Base-by-base conservation (phyloP, 805 yeast species). In the Candida alai region DNA sequence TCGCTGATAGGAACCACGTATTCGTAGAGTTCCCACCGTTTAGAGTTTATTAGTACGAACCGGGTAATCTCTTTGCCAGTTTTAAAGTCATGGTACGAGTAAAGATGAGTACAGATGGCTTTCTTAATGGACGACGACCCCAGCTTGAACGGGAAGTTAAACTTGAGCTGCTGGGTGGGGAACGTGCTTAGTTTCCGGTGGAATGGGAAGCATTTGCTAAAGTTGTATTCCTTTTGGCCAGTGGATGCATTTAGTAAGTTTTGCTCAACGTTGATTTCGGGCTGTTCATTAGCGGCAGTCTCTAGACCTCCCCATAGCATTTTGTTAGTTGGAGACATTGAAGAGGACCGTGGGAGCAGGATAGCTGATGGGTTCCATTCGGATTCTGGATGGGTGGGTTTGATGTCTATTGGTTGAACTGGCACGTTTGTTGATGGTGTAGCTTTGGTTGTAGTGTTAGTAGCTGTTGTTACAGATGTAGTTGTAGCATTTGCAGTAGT, bases 161-260 rank as follows among this genome's bases (percentile, higher is more conserved):
- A 44, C 38, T 56, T 62, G 69, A 28, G 77, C 68, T 39, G 84
- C 69, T 34, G 87, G 55, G 57, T 78, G 61, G 43, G 78, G 65
- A 51, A 73, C 61, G 44, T 71, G 41, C 59, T 70, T 62, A 33
- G 76, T 61, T 56, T 80, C 39, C 95, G 69, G 51, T 82, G 84
- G 36, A 78, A 75, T 0, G 97, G 97, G 58, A 86, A 88, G 47
- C 90, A 85, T 47, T 79, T 82, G 5, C 80, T 78, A 54, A 80
- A 86, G 34, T 78, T 68, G 35, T 73, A 68, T 51, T 85, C 95
- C 42, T 79, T 77, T 18, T 53, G 51, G 40, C 63, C 71, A 28
- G 52, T 56, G 19, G 54, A 38, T 19, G 36, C 42, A 25, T 52
- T 37, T 10, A 55, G 29, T 12, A 49, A 30, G 23, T 42, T 49